A percentile compares a stretch with the other conserved stretches of the same genome.
These are phyloP conservation scores for Helenozyma rhizophorensis DNA, from an alignment of 805 yeast genomes.

Conservation along the genomic window DNA sequence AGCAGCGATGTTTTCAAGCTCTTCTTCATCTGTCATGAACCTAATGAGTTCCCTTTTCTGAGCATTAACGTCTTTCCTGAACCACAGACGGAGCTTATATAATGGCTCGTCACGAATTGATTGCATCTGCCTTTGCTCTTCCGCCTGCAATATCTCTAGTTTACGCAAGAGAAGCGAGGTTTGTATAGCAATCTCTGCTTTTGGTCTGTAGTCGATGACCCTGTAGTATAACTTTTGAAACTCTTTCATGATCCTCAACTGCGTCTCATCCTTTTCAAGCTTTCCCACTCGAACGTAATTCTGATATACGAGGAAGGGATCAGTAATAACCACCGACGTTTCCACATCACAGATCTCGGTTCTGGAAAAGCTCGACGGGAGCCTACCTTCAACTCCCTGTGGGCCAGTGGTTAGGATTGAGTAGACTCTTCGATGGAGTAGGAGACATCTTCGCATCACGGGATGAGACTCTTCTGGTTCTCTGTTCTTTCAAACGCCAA, in stretches of 20 bases:
- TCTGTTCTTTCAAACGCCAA: too few relatives aligned
- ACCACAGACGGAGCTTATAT: constrained; percentile 12
- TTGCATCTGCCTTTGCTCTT: constrained; percentile 14
- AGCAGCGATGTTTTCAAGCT: constrained; percentile 45
- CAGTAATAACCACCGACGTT: constrained; percentile 45
- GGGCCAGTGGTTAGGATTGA: constrained; percentile 22
- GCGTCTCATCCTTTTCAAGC: constrained; percentile 53
- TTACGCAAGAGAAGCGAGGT: constrained; percentile 37
- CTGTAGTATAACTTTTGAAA: constrained; percentile 57
- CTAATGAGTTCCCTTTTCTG: constrained; percentile 38
- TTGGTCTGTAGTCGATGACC: constrained; percentile 56
- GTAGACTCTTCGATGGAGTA: neutral
- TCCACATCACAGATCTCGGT: neutral
- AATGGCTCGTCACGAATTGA: constrained; percentile 13
- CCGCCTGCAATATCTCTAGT: constrained; percentile 31
- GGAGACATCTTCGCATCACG: too few relatives aligned
- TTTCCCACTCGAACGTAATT: constrained; percentile 48
- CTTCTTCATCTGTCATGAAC: constrained; percentile 58
- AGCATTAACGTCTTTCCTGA: constrained; percentile 26
- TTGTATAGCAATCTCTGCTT: constrained; percentile 40
- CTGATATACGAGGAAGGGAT: constrained; percentile 57
- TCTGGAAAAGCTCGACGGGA: constrained; percentile 16
- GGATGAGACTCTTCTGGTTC: too few relatives aligned
- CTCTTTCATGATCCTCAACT: constrained; percentile 57
- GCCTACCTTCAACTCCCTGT: constrained; percentile 36